Percentiles rank a stretch among this genome's conserved stretches.
Conservation (phyloP, 768 basidiomycete species). For the Gymnopilus junonius region DNA sequence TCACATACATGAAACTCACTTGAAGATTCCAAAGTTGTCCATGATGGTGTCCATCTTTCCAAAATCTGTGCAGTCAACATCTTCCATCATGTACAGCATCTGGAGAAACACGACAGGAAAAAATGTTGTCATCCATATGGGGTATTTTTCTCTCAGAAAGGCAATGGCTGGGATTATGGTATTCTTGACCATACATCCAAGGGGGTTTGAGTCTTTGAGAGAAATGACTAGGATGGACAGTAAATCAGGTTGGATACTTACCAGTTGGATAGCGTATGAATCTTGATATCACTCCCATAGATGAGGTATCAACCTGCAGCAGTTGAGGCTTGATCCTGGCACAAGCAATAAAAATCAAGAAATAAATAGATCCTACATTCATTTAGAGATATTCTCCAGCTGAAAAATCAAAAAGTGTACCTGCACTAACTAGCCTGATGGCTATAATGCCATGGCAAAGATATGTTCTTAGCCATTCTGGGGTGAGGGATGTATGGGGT, state of each 20-base stretch:
- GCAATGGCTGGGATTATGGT: background rate
- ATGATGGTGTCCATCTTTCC: background rate
- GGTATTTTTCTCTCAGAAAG: background rate
- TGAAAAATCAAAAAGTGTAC: background rate
- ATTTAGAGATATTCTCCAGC: background rate
- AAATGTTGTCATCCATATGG: background rate
- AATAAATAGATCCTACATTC: background rate
- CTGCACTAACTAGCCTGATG: background rate
- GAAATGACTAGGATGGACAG: background rate
- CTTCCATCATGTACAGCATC: background rate
- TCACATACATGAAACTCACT: background rate
- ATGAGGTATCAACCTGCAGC: background rate
- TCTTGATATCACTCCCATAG: background rate
- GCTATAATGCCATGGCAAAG: background rate
- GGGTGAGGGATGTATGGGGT: background rate
- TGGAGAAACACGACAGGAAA: background rate
- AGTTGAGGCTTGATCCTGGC: background rate
- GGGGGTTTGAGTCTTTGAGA: background rate
- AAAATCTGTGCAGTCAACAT: background rate
- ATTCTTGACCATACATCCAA: background rate
- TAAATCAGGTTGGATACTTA: background rate
- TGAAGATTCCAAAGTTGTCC: background rate
- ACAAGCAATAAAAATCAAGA: background rate
- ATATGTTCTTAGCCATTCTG: background rate
- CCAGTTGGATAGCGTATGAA: background rate